Evolutionary conservation across 78 protist species (phyloP).

Genomic region (Dictyostelium firmibasis): DNA sequence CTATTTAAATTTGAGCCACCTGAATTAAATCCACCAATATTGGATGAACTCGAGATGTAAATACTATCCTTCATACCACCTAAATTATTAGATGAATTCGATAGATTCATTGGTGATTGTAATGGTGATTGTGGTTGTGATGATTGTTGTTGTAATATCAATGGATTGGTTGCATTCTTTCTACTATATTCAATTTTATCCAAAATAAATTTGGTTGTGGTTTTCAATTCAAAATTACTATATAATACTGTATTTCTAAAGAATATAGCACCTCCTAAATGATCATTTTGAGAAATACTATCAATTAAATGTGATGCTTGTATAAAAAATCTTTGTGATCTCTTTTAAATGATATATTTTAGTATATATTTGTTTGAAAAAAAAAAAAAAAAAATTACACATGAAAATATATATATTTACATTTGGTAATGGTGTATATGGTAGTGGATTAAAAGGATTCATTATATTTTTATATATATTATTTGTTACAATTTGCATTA

Average conservation of each 20-base stretch:
- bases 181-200: slow-evolving; percentile 24
- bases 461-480: slow-evolving; percentile 28
- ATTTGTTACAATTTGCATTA: background rate
- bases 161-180: slow-evolving; percentile 22
- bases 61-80: background rate
- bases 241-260: slow-evolving; percentile 32
- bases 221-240: slow-evolving; percentile 28
- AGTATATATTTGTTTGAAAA: background rate
- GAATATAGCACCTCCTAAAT: slow-evolving; percentile 64
- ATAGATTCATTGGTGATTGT: background rate
- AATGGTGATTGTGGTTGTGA: slow-evolving; percentile 25
- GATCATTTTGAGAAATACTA: slow-evolving; percentile 33
- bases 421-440: slow-evolving; percentile 62
- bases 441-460: slow-evolving; percentile 48
- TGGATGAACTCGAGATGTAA: background rate
- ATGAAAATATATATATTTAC: slow-evolving; percentile 8
- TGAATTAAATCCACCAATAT: background rate
- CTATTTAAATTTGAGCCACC: background rate
- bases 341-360: background rate
- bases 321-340: slow-evolving; percentile 46
- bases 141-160: background rate
- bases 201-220: slow-evolving; percentile 21
- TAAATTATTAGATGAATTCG: background rate
- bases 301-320: slow-evolving; percentile 45
- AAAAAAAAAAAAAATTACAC: background rate